These are phyloP conservation scores for Ceriops zippeliana DNA, from an alignment of 345 rosid species.

Conservation along the genomic window DNA sequence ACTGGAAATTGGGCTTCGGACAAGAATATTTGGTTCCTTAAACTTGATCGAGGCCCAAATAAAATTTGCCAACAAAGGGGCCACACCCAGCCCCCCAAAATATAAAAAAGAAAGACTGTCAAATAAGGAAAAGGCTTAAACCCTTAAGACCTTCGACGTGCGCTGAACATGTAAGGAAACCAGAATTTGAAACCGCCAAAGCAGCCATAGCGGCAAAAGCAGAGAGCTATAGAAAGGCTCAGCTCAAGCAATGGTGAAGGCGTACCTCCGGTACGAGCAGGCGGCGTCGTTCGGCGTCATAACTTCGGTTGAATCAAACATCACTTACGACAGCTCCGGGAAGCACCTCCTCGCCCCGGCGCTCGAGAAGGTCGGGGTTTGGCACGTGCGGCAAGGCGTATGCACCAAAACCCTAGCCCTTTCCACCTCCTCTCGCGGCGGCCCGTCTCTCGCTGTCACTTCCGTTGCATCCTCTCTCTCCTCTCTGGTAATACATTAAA, in stretches of 20 bases:
- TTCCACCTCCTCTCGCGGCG: constrained; percentile 44
- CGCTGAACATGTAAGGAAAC: background rate
- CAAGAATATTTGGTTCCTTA: too few species aligned
- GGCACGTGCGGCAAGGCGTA: constrained; percentile 93
- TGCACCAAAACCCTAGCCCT: constrained; percentile 65
- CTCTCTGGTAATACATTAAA: constrained; percentile 43
- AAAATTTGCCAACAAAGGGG: too few species aligned
- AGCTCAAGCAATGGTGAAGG: constrained; percentile 55
- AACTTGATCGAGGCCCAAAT: too few species aligned
- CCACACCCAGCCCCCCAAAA: too few species aligned
- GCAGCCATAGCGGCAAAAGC: constrained; percentile 5
- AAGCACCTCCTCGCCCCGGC: constrained; percentile 75
- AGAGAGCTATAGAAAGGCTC: background rate
- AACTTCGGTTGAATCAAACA: constrained; percentile 58
- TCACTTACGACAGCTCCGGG: constrained; percentile 58
- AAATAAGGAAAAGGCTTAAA: background rate
- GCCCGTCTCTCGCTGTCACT: constrained; percentile 55
- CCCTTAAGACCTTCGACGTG: background rate
- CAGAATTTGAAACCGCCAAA: background rate
- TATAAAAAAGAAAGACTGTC: too few species aligned
- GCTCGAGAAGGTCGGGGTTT: constrained; percentile 75
- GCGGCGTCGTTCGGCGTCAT: constrained; percentile 67
- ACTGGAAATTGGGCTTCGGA: too few species aligned
- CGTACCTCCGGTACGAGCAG: constrained; percentile 66
- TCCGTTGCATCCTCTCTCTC: constrained; percentile 50